These are phyloP conservation scores for Phyllosticta citrichinensis DNA, from an alignment of 2,329 filamentous ascomycete species.

Conservation along the genomic window DNA sequence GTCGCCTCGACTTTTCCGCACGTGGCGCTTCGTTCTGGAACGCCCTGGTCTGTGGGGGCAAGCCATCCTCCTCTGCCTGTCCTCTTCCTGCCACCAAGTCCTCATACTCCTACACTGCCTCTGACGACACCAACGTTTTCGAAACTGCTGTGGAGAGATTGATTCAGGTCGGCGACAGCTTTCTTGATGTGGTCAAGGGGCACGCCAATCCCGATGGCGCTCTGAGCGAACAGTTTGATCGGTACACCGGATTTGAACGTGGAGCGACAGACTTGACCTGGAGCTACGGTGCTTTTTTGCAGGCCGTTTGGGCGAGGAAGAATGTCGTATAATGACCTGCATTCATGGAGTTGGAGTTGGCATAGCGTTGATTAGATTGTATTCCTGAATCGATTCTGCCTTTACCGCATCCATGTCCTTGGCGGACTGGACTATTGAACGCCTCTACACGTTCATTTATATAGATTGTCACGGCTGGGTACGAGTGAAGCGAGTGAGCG, in stretches of 20 bases:
- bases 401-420: background rate
- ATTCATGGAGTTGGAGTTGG: background rate
- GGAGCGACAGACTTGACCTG: constrained; percentile 36
- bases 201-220: constrained; percentile 29
- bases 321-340: background rate
- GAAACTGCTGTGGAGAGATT: constrained; percentile 23
- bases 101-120: constrained; percentile 15
- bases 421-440: background rate
- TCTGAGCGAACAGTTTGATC: constrained; percentile 37
- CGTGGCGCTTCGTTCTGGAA: constrained; percentile 28
- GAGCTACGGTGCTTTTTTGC: constrained; percentile 35
- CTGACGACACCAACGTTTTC: constrained; percentile 12
- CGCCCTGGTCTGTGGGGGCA: constrained; percentile 18
- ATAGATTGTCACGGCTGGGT: background rate
- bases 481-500: background rate
- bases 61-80: constrained; percentile 11
- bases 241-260: constrained; percentile 28
- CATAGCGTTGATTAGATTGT: background rate
- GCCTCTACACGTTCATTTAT: background rate
- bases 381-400: background rate
- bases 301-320: constrained; percentile 28
- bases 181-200: constrained; percentile 29
- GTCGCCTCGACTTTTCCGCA: constrained; percentile 23
- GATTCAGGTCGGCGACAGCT: constrained; percentile 29
- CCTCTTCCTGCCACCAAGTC: background rate